These are phyloP conservation scores for Thermothielavioides terrestris DNA, from an alignment of 495 filamentous ascomycete genomes.

Conservation along the genomic window DNA sequence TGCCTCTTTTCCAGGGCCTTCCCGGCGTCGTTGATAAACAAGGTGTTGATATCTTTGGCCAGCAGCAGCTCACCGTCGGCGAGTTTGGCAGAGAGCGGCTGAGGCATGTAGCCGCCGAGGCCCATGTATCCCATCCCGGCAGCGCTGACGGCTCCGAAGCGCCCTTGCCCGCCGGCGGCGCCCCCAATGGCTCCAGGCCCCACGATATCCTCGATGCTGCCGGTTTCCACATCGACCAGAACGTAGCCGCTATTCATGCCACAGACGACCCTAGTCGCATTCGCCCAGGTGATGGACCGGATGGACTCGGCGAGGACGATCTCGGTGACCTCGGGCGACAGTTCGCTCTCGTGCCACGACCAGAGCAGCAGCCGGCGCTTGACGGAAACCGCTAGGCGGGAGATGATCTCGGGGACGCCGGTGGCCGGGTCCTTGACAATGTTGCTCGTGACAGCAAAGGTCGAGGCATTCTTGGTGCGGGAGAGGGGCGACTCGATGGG, in stretches of 20 bases:
- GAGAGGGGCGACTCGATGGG: slow-evolving; percentile 57
- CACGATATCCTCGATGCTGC: slow-evolving; percentile 62
- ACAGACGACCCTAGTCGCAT: slow-evolving; percentile 71
- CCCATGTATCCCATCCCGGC: slow-evolving; percentile 93
- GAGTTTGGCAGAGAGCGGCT: slow-evolving; percentile 76
- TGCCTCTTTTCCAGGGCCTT: slow-evolving; percentile 76
- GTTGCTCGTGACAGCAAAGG: slow-evolving; percentile 89
- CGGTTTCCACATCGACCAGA: slow-evolving; percentile 72
- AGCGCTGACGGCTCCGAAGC: slow-evolving; percentile 50
- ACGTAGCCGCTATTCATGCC: slow-evolving; percentile 85
- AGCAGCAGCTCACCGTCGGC: slow-evolving; percentile 76
- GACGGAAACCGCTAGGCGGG: slow-evolving; percentile 78
- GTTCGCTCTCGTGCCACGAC: slow-evolving; percentile 93
- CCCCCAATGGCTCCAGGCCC: slow-evolving; percentile 70
- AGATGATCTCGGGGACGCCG: slow-evolving; percentile 82
- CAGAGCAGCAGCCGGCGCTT: slow-evolving; percentile 85
- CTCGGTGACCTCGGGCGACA: slow-evolving; percentile 63
- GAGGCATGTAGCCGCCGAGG: slow-evolving; percentile 80
- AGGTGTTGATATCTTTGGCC: slow-evolving; percentile 90
- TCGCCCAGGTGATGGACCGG: slow-evolving; percentile 82
- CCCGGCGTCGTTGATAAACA: slow-evolving; percentile 79
- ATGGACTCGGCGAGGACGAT: slow-evolving; percentile 70
- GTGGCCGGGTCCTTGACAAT: slow-evolving; percentile 82
- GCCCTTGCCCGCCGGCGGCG: slow-evolving; percentile 53
- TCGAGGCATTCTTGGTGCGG: slow-evolving; percentile 77